Base-by-base conservation (phyloP, 2,329 filamentous ascomycete genomes). In the Claviceps quebecensis region DNA sequence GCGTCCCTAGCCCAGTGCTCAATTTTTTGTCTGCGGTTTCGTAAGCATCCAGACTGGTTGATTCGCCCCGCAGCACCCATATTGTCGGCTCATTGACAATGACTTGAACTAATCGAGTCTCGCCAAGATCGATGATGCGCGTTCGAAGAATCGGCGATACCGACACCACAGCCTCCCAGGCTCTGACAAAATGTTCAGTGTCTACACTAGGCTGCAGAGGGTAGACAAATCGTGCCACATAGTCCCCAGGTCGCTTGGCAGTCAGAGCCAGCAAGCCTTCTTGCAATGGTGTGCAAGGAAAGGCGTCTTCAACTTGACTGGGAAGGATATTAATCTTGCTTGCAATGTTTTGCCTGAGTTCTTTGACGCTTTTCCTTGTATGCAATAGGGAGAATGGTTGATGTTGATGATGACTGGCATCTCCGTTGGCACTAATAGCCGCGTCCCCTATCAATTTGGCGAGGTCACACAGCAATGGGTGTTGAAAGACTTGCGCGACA, bases 241-340 rank as follows among this genome's bases (percentile, higher is more conserved):
- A 78, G 0, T 71, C 69, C 23, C 23, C 63, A 61, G 45, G 69
- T 61, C 56, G 71, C 71, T 52, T 67, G 64, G 19, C 58, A 1
- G 74, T 72, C 16, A 76, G 58, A 1, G 72, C 70, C 59, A 77
- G 68, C 3, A 78, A 65, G 1, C 69, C 72, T 57, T 75, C 73
- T 53, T 78, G 75, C 2, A 75, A 59, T 0, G 73, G 67, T 0
- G 72, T 72, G 58, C 72, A 75, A 0, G 74, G 74, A 49, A 74
- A 77, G 0, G 73, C 60, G 52, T 77, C 74, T 45, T 74, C 69
- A 13, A 75, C 61, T 26, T 57, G 29, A 1, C 14, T 19, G 5
- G 34, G 39, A 16, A 45, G 36, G 11, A 56, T 47, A 16, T 45
- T n/a, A 16, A 45, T 40, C 46, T 51, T 39, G n/a, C 19, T 17